Conservation (phyloP, 805 yeast species). For the Lachancea sp. region DNA sequence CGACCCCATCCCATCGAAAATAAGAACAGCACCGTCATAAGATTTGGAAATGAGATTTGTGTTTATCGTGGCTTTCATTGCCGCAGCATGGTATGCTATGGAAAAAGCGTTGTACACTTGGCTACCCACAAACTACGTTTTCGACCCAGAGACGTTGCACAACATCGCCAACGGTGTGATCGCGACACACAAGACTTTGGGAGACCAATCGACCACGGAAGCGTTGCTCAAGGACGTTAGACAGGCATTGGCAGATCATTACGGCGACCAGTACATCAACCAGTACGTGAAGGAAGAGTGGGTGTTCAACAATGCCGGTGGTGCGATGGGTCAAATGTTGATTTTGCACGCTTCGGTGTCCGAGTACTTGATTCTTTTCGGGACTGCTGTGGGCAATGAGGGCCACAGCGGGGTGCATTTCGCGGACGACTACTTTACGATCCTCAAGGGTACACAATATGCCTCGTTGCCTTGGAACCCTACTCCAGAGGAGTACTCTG, state of each 20-base stretch:
- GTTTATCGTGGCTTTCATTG: constrained; percentile 14
- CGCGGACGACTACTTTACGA: constrained; percentile 96
- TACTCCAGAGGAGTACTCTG: constrained; percentile 62
- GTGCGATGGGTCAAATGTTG: constrained; percentile 96
- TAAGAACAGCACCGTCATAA: no score
- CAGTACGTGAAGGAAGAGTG: constrained; percentile 72
- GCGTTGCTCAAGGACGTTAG: constrained; percentile 59
- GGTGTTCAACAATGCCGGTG: constrained; percentile 97
- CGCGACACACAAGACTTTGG: constrained; percentile 34
- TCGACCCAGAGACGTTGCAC: constrained; percentile 60
- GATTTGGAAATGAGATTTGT: constrained; percentile 22
- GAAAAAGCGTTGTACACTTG: constrained; percentile 44
- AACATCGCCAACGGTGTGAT: constrained; percentile 51
- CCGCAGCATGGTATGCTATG: constrained; percentile 20
- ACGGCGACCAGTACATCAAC: constrained; percentile 69
- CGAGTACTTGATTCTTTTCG: constrained; percentile 90
- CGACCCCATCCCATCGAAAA: no score
- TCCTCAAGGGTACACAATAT: constrained; percentile 68
- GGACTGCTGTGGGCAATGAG: constrained; percentile 89
- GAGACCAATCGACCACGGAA: constrained; percentile 50
- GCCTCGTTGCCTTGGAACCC: constrained; percentile 66
- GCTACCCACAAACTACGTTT: constrained; percentile 66
- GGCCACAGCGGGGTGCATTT: constrained; percentile 95
- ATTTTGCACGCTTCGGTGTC: constrained; percentile 90
- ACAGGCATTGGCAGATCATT: constrained; percentile 48